Evolutionary conservation across 306 rosid genomes (phyloP).

Genomic region (Vigna hirtella): DNA sequence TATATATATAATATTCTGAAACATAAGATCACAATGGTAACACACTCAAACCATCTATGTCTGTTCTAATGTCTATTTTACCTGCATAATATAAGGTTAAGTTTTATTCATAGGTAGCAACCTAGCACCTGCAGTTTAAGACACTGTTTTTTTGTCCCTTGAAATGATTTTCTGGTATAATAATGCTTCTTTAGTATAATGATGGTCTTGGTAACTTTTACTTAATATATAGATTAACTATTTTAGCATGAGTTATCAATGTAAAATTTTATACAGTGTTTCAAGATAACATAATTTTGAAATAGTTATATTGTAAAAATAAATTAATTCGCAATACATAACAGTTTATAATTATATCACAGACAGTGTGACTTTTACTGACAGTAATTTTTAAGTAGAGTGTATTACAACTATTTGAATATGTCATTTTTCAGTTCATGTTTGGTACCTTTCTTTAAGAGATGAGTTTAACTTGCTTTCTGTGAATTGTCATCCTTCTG

Average conservation of each 20-base stretch:
- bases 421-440: conserved; percentile 15
- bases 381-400: not conserved
- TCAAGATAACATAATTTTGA: too few species aligned
- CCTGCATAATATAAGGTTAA: not conserved
- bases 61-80: conserved; percentile 2
- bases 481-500: conserved; percentile 4
- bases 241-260: not conserved
- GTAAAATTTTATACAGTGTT: too few species aligned
- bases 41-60: not conserved
- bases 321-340: too few species aligned
- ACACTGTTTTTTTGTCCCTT: conserved; percentile 6
- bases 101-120: not conserved
- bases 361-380: not conserved
- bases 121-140: conserved; percentile 10
- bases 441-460: conserved; percentile 16
- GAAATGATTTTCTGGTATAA: conserved; percentile 10
- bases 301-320: too few species aligned
- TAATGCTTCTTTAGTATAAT: conserved; percentile 12
- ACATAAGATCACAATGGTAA: not conserved
- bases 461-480: conserved; percentile 24
- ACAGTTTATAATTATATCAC: too few species aligned
- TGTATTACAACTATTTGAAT: conserved; percentile 2
- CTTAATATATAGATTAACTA: not conserved
- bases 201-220: not conserved
- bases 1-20: not conserved